Conservation (phyloP, 768 basidiomycete species). For the Termitomyces sp. region DNA sequence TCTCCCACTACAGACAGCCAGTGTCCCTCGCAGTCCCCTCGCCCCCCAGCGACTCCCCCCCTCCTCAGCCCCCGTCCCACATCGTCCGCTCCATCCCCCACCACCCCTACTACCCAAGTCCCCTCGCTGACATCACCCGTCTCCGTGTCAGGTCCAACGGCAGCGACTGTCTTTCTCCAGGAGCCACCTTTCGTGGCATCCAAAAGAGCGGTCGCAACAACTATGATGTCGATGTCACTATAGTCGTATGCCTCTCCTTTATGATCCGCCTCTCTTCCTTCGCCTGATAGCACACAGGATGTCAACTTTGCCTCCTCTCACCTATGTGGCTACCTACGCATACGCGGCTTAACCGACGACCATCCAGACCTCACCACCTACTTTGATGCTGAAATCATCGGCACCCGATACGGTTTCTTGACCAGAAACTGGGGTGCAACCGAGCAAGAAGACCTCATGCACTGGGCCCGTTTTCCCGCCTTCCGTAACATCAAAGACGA, state of each 20-base stretch:
- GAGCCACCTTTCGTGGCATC: conserved; percentile 83
- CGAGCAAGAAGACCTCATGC: conserved; percentile 87
- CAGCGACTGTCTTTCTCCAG: conserved; percentile 82
- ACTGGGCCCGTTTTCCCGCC: conserved; percentile 92
- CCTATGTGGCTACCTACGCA: conserved; percentile 89
- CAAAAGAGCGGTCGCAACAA: conserved; percentile 93
- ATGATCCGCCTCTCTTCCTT: conserved; percentile 2
- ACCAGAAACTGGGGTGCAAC: conserved; percentile 89
- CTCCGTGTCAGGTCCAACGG: conserved; percentile 67
- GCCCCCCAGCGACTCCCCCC: conserved; percentile 12
- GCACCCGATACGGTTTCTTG: conserved; percentile 83
- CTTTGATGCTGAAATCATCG: conserved; percentile 96
- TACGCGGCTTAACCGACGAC: conserved; percentile 88
- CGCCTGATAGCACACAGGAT: conserved; percentile 38
- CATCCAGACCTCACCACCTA: conserved; percentile 96
- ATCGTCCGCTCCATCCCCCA: conserved; percentile 15
- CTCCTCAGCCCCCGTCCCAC: conserved; percentile 13
- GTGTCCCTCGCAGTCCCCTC: conserved; percentile 18
- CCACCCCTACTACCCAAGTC: conserved; percentile 32
- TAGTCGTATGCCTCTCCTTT: conserved; percentile 61
- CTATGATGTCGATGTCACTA: conserved; percentile 91
- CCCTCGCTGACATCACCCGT: conserved; percentile 71
- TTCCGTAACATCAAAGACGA: conserved; percentile 78
- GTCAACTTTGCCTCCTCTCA: conserved; percentile 85
- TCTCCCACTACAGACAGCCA: conserved; percentile 14